Conservation (phyloP, 345 rosid genomes). For the Angophora floribunda region DNA sequence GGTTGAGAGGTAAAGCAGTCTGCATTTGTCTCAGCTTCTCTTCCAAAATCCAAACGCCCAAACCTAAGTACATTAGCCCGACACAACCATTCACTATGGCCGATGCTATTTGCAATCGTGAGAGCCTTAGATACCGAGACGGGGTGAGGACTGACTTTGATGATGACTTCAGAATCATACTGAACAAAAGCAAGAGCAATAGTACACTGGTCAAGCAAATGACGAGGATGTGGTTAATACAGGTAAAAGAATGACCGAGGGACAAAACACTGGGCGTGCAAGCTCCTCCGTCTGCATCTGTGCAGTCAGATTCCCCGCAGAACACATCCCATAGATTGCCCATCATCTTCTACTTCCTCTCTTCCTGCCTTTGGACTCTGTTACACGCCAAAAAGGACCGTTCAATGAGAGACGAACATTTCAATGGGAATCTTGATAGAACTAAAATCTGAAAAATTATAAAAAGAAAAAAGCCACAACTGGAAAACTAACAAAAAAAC, state of each 20-base stretch:
- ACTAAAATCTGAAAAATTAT: neutral
- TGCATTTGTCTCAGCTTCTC: constrained; percentile 30
- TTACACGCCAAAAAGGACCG: neutral
- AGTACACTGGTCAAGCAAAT: constrained; percentile 44
- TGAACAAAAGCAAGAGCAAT: constrained; percentile 31
- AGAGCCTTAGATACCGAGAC: constrained; percentile 7
- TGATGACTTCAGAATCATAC: constrained; percentile 29
- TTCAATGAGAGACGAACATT: neutral
- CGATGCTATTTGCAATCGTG: constrained; percentile 36
- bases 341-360: constrained; percentile 7
- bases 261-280: constrained; percentile 6
- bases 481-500: neutral
- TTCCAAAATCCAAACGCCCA: constrained; percentile 50
- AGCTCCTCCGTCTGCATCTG: constrained; percentile 1
- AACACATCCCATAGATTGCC: constrained; percentile 41
- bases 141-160: constrained; percentile 8
- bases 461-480: neutral
- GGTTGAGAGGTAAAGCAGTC: constrained; percentile 30
- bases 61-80: constrained; percentile 45
- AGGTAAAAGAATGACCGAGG: constrained; percentile 26
- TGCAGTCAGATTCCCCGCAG: constrained; percentile 40
- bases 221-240: constrained; percentile 37
- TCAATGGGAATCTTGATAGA: neutral
- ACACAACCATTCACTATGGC: constrained; percentile 45
- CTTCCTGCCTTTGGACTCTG: neutral